Conservation (phyloP, 352 stramenopile species). For the Hyaloperonospora brassicae region DNA sequence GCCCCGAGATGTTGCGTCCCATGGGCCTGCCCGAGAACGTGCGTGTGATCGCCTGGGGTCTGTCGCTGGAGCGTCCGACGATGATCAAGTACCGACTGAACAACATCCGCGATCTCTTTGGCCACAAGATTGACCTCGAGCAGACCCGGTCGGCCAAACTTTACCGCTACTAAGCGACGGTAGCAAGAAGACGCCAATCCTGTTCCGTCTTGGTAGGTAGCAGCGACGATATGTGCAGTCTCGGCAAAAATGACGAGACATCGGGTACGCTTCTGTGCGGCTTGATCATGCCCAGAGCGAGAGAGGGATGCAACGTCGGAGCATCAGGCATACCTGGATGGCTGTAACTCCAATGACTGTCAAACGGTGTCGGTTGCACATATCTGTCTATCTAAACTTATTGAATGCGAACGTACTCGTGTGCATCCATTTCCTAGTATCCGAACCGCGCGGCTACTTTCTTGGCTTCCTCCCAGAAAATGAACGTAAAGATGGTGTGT, state of each 20-base stretch:
- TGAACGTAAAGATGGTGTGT: slow-evolving; percentile 82
- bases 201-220: too few relatives aligned
- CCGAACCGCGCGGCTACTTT: slow-evolving; percentile 51
- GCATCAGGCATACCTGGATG: too few relatives aligned
- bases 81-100: slow-evolving; percentile 99
- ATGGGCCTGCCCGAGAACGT: slow-evolving; percentile 99
- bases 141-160: slow-evolving; percentile 90
- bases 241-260: too few relatives aligned
- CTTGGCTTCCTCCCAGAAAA: slow-evolving; percentile 84
- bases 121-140: slow-evolving; percentile 98
- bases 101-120: slow-evolving; percentile 99
- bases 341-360: slow-evolving; percentile 3
- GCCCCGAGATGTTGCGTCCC: slow-evolving; percentile 97
- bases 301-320: too few relatives aligned
- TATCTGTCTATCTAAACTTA: slow-evolving; percentile 21
- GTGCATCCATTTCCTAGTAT: slow-evolving; percentile 28
- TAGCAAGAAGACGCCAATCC: too few relatives aligned
- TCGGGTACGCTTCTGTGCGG: too few relatives aligned
- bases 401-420: background rate
- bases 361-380: slow-evolving; percentile 3
- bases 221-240: too few relatives aligned
- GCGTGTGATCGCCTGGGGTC: slow-evolving; percentile 97
- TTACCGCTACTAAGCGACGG: slow-evolving; percentile 62
- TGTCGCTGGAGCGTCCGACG: slow-evolving; percentile 97
- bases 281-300: too few relatives aligned